These are phyloP conservation scores for Talaromyces sp. DNA, from an alignment of 2,329 filamentous ascomycete species.

Conservation along the genomic window DNA sequence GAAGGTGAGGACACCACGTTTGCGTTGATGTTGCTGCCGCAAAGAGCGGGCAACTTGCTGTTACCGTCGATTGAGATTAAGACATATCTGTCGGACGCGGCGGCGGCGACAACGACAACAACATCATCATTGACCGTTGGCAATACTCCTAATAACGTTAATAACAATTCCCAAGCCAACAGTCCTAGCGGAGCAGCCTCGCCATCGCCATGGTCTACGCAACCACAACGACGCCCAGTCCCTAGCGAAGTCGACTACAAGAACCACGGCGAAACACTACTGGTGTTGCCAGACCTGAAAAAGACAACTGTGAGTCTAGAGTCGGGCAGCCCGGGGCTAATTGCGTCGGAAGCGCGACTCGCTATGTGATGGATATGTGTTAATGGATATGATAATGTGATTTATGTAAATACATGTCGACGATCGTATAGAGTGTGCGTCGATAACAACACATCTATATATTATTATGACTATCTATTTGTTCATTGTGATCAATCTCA, in stretches of 20 bases:
- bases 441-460: background rate
- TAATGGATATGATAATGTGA: background rate
- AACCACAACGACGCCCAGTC: conserved; percentile 31
- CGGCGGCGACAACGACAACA: background rate
- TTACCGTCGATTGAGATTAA: conserved; percentile 76
- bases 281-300: conserved; percentile 65
- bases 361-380: background rate
- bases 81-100: conserved; percentile 41
- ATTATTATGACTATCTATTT: background rate
- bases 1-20: conserved; percentile 50
- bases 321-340: conserved; percentile 12
- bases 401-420: background rate
- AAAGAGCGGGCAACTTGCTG: conserved; percentile 71
- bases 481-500: background rate
- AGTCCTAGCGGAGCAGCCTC: background rate
- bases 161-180: background rate
- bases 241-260: conserved; percentile 74
- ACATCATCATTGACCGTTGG: conserved; percentile 22
- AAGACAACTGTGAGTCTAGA: conserved; percentile 61
- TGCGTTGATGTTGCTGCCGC: conserved; percentile 70
- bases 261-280: conserved; percentile 70
- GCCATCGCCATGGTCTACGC: conserved; percentile 1
- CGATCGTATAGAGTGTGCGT: background rate
- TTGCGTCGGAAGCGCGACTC: conserved; percentile 9
- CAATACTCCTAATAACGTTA: background rate